Percentiles rank a stretch among this genome's conserved stretches.
Conservation (phyloP, 108 stramenopile genomes). For the Skeletonema potamos region DNA sequence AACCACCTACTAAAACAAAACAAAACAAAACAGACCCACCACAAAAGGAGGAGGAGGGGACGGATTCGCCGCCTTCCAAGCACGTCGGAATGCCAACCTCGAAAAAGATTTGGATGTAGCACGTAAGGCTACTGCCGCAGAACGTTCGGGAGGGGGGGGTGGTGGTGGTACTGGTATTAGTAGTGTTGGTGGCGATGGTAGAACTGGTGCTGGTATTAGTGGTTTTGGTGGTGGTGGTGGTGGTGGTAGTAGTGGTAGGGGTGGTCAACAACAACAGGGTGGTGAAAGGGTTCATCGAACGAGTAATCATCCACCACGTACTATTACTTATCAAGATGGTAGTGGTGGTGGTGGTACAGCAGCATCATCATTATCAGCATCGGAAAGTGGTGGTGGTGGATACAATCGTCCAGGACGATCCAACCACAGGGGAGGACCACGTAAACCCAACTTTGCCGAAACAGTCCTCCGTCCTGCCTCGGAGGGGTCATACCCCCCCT, state of each 20-base stretch:
- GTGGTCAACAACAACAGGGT: not conserved
- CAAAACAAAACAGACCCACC: not conserved
- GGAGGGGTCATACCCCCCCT: slow-evolving; percentile 4
- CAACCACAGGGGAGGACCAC: slow-evolving; percentile 17
- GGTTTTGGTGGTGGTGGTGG: not conserved
- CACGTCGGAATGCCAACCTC: slow-evolving; percentile 24
- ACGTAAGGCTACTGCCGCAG: slow-evolving; percentile 12
- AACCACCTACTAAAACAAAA: too few relatives aligned
- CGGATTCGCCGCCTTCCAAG: slow-evolving; percentile 37
- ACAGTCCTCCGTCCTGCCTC: slow-evolving; percentile 31
- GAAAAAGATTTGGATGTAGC: slow-evolving; percentile 33
- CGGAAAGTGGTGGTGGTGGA: not conserved
- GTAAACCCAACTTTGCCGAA: slow-evolving; percentile 44
- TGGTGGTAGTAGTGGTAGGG: not conserved
- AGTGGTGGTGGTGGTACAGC: too few relatives aligned
- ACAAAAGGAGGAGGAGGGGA: slow-evolving; percentile 1
- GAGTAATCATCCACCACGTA: not conserved
- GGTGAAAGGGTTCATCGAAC: not conserved
- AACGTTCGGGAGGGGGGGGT: not conserved
- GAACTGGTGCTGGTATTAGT: not conserved
- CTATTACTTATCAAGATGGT: not conserved
- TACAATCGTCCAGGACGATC: slow-evolving; percentile 20
- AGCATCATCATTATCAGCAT: not conserved
- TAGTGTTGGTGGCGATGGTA: not conserved
- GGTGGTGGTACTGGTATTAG: not conserved